Base-by-base conservation (phyloP, 208 protist species). In the Plasmodiophora brassicae region DNA sequence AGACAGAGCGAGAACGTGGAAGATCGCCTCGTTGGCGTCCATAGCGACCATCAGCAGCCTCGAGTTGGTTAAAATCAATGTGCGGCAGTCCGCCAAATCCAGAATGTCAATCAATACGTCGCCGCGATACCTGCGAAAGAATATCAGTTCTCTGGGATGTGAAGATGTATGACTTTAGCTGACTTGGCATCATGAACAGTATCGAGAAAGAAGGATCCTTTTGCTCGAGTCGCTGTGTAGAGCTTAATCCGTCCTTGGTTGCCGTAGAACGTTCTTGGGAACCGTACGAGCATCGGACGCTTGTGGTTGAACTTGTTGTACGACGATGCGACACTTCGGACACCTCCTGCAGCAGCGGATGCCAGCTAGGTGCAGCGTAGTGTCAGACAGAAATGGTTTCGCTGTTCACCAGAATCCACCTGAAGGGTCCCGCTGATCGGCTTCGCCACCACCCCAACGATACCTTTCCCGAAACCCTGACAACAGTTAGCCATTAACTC, bases 31-130 rank as follows among this genome's bases (percentile, higher is more conserved):
- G 32, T 5, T 14, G 41, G 65, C 65, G 41, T 78, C 65, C 10
- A 78, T 38, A 32, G 65, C 32, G 20, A 32, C 65, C 14, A 78
- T 5, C 5, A 78, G n/a, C 41, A 78, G 65, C 41, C 65, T n/a
- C 41, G 32, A 44, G 32, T n/a, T 44, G 65, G 32, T 78, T 38
- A 78, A 32, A 78, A 78, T 78, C 41, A 78, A 78, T 32, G 65
- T 44, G 32, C n/a, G 5, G 65, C n/a, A 44, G n/a, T 78, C 65
- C 20, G 65, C 32, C 5, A 78, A 38, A 32, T 78, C 65, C 10
- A 78, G 65, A 78, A 78, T 78, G n/a, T 78, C 65, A 38, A 78
- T 32, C 10, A 78, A 78, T 14, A 44, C 65, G n/a, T 78, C 65
- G 32, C n/a, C n/a, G 20, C n/a, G 5, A 78, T 78, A 78, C n/a